Base-by-base conservation (phyloP, 1,284 basidiomycete genomes). In the Leccinum pallidistipes region DNA sequence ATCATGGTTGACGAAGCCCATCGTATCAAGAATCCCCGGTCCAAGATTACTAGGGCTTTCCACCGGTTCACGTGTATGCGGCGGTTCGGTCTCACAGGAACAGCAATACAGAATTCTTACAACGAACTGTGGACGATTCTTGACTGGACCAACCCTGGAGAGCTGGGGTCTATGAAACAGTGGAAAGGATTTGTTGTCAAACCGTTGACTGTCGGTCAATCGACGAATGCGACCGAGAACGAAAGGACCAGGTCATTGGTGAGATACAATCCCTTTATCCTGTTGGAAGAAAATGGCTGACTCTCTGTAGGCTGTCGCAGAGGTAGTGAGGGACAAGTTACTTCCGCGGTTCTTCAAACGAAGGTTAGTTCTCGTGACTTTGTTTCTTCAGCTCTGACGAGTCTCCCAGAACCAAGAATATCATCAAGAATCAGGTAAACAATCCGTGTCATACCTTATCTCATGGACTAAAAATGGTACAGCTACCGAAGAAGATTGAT, bases 1-100 rank as follows among this genome's bases (percentile, higher is more conserved):
- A 79, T 93, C 55, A 84, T 95, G 62, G 84, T 94, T 12, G 93
- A 95, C 67, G 94, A 95, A 72, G 92, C 85, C 0, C 93, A 95
- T 70, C 83, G 85, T 9, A 80, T 94, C 63, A 95, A 95, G 74
- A 94, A 92, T 63, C 82, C 86, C 1, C 70, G 71, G 40, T 84
- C 84, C 1, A 84, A 87, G 66, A 84, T 86, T 9, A 86, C 89
- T 0, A 58, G 73, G 32, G 87, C 91, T 0, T 86, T 88, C 64
- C 83, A 87, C 64, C 80, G 78, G 51, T 91, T 94, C 68, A 60
- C 71, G 0, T 92, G 89, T 69, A 61, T 70, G 14, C 72, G 80
- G 2, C 85, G 93, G 1, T 92, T 93, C 67, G 93, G 91, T 1
- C 77, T 95, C 52, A 94, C 91, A 10, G 90, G 93, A 8, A 91